Evolutionary conservation across 2,329 filamentous ascomycete genomes (phyloP).

Genomic region (Mycosphaerelloides madeirae): DNA sequence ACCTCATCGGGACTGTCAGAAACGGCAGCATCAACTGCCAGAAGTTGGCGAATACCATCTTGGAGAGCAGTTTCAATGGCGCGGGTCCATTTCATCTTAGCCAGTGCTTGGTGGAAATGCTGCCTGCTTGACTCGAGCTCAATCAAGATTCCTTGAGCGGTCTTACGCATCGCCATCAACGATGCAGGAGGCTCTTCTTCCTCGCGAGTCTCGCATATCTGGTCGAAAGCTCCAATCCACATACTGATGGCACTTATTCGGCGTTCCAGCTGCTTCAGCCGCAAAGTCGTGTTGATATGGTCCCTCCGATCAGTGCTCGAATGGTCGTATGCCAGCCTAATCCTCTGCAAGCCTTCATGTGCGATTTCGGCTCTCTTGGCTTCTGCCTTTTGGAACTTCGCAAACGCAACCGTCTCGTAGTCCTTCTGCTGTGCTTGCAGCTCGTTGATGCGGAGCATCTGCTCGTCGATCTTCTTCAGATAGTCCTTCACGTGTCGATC

Average conservation of each 20-base stretch:
- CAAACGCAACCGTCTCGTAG: conserved; percentile 72
- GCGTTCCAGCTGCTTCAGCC: conserved; percentile 74
- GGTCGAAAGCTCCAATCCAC: conserved; percentile 90
- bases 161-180: conserved; percentile 73
- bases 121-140: conserved; percentile 88
- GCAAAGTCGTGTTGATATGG: conserved; percentile 73
- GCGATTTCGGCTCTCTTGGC: conserved; percentile 75
- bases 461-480: conserved; percentile 97
- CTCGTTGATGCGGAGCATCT: conserved; percentile 94
- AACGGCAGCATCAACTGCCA: conserved; percentile 59
- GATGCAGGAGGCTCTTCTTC: conserved; percentile 63
- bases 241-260: conserved; percentile 80
- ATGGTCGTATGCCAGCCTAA: conserved; percentile 80
- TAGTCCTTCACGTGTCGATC: conserved; percentile 99
- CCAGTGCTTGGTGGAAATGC: conserved; percentile 79
- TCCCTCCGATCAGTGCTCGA: conserved; percentile 72
- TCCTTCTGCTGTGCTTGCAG: conserved; percentile 90
- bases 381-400: conserved; percentile 84
- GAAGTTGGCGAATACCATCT: conserved; percentile 74
- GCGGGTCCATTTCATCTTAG: conserved; percentile 80
- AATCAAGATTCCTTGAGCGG: conserved; percentile 78
- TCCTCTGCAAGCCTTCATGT: conserved; percentile 72
- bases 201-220: conserved; percentile 67
- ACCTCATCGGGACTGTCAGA: conserved; percentile 61
- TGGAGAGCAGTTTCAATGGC: conserved; percentile 81